Evolutionary conservation across 176 grass and related monocot species (phyloP).

Genomic region (Chloris gayana): DNA sequence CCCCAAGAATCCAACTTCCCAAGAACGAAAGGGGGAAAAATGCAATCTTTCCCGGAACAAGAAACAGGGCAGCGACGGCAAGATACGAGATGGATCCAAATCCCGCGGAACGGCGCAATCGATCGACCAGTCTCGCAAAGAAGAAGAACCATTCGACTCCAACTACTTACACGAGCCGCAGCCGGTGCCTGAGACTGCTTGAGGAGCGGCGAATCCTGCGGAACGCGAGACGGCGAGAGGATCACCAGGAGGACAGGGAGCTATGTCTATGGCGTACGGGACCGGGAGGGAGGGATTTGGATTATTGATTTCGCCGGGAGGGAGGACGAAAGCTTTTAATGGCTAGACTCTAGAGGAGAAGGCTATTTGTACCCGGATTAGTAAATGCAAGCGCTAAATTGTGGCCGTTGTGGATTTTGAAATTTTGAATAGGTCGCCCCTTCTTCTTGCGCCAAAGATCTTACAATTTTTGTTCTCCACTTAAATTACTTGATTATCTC

Average conservation of each 20-base stretch:
- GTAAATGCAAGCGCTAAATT: neutral
- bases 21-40: neutral
- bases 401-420: neutral
- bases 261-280: neutral
- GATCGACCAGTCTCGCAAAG: neutral
- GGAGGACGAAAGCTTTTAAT: neutral
- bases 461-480: no score
- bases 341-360: no score
- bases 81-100: neutral
- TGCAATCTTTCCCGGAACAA: neutral
- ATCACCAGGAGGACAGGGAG: neutral
- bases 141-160: neutral
- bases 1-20: neutral
- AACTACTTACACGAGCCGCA: slow-evolving; percentile 15
- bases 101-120: neutral
- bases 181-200: neutral
- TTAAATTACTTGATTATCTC: no score
- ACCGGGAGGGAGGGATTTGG: neutral
- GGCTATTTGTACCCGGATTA: neutral
- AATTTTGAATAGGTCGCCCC: neutral
- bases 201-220: neutral
- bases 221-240: neutral
- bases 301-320: slow-evolving; percentile 25
- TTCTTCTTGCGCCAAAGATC: no score
- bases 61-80: neutral